phyloP scores from a whole-genome alignment of 768 basidiomycete genomes.

The Pleurotus djamor region DNA sequence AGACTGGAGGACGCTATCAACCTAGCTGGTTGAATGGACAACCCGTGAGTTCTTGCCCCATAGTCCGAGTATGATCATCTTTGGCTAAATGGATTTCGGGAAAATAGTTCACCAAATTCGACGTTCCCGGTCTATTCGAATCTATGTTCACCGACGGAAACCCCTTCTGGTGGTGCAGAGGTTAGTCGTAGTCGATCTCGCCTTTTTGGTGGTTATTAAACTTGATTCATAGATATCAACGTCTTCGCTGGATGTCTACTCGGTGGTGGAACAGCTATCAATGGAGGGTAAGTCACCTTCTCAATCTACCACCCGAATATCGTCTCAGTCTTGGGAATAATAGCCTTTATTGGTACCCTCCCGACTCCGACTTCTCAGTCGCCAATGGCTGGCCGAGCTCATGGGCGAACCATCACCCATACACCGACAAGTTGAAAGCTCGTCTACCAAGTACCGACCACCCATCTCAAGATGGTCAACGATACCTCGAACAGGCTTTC shows the following conservation, averaged over 20 bases:
- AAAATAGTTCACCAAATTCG: conserved; percentile 59
- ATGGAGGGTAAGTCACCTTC: conserved; percentile 49
- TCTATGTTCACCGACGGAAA: conserved; percentile 60
- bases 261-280: conserved; percentile 62
- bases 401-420: conserved; percentile 52
- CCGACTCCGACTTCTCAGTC: conserved; percentile 48
- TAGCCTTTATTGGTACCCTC: conserved; percentile 54
- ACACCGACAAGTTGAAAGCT: conserved; percentile 43
- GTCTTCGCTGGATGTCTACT: conserved; percentile 64
- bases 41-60: conserved; percentile 27
- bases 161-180: conserved; percentile 66
- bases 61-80: neutral
- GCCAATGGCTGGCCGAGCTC: conserved; percentile 50
- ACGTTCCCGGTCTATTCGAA: conserved; percentile 64
- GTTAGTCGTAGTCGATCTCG: conserved; percentile 16
- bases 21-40: conserved; percentile 47
- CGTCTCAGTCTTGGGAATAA: neutral
- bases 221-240: conserved; percentile 40
- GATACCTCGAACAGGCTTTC: conserved; percentile 52
- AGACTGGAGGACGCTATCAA: conserved; percentile 57
- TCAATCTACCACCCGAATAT: neutral
- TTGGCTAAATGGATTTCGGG: neutral
- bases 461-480: conserved; percentile 58
- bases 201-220: too few relatives aligned
- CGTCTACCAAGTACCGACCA: conserved; percentile 56